Evolutionary conservation across 2,329 filamentous ascomycete genomes (phyloP).

Genomic region (Botryotinia calthae): DNA sequence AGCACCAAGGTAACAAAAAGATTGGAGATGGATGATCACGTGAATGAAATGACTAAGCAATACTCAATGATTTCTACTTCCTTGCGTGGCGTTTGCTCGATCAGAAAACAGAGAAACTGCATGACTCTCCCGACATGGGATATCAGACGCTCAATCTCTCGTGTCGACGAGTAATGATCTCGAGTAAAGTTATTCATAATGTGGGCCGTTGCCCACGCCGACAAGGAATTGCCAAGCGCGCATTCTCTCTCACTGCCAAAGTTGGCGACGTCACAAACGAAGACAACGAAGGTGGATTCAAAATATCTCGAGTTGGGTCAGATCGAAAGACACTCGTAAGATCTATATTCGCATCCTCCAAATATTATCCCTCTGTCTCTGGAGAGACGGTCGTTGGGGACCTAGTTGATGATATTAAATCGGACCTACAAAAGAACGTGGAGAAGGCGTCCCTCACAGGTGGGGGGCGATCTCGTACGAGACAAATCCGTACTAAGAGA

Average conservation of each 20-base stretch:
- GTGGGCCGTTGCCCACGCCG: background rate
- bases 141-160: conserved; percentile 6
- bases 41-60: background rate
- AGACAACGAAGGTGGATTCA: background rate
- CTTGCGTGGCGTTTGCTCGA: background rate
- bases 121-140: conserved; percentile 12
- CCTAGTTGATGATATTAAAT: background rate
- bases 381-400: background rate
- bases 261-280: background rate
- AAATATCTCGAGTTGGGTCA: background rate
- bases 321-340: background rate
- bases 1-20: background rate
- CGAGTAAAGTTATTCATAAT: background rate
- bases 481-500: background rate
- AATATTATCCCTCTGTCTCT: background rate
- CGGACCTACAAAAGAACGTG: background rate
- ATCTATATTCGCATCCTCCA: too few species aligned
- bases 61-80: background rate
- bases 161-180: conserved; percentile 2
- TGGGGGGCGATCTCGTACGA: background rate
- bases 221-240: background rate
- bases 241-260: conserved; percentile 1
- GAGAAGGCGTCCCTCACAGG: background rate
- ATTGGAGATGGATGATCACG: background rate
- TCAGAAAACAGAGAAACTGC: background rate